Evolutionary conservation across 2,329 filamentous ascomycete species (phyloP).

Genomic region (Pseudocercospora eumusae): DNA sequence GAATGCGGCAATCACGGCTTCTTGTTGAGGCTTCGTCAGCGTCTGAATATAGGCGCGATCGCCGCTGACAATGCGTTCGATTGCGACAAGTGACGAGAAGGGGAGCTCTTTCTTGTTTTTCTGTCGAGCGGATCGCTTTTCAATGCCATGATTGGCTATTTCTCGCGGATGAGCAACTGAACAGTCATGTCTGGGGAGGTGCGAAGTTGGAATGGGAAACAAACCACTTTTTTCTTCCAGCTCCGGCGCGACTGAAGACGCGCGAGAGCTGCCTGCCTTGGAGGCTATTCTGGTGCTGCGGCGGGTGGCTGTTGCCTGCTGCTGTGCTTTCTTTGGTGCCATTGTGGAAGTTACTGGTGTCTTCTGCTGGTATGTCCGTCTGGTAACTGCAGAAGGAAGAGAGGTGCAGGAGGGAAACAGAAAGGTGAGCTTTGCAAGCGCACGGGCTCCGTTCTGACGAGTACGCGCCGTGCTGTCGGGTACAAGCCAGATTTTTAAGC

Average conservation of each 20-base stretch:
- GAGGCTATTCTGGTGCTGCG: slow-evolving; percentile 22
- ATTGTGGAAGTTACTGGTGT: background rate
- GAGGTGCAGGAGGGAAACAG: background rate
- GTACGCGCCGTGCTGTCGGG: background rate
- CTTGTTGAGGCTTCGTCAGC: slow-evolving; percentile 26
- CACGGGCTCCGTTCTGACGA: background rate
- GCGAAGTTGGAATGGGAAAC: slow-evolving; percentile 8
- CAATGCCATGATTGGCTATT: slow-evolving; percentile 7
- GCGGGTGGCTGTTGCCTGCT: slow-evolving; percentile 8
- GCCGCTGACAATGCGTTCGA: slow-evolving; percentile 12
- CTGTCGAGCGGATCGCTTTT: background rate
- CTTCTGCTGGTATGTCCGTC: background rate
- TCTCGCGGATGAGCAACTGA: background rate
- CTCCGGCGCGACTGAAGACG: slow-evolving; percentile 16
- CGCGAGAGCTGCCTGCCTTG: slow-evolving; percentile 13
- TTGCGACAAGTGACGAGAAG: slow-evolving; percentile 12
- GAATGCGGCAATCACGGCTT: slow-evolving; percentile 22
- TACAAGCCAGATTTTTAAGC: background rate
- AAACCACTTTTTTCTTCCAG: slow-evolving; percentile 15
- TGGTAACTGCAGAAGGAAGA: background rate
- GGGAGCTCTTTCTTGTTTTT: slow-evolving; percentile 7
- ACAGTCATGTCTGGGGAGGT: background rate
- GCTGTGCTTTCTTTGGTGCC: slow-evolving; percentile 1
- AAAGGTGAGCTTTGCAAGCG: background rate
- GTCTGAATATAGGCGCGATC: slow-evolving; percentile 14